Conservation (phyloP, 2,329 filamentous ascomycete genomes). For the Venturia asperata region DNA sequence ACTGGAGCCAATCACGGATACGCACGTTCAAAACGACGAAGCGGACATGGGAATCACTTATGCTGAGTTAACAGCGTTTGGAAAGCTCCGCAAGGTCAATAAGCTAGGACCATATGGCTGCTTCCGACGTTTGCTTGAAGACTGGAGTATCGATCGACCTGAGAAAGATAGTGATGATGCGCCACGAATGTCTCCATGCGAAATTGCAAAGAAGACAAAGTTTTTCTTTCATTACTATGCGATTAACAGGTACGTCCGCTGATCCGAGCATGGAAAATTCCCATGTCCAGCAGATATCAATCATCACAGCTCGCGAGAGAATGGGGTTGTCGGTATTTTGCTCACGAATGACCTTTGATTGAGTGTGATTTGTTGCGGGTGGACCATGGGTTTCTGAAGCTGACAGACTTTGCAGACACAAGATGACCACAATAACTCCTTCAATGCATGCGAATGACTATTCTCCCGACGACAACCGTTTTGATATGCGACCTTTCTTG, state of each 20-base stretch:
- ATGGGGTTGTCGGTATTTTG: no score
- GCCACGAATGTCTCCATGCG: slow-evolving; percentile 39
- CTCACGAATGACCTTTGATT: no score
- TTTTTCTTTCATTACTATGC: slow-evolving; percentile 46
- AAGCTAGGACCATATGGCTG: slow-evolving; percentile 50
- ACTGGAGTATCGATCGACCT: slow-evolving; percentile 33
- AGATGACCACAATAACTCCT: slow-evolving; percentile 28
- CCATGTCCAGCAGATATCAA: no score
- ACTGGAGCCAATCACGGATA: slow-evolving; percentile 57
- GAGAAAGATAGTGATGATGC: slow-evolving; percentile 28
- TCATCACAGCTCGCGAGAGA: no score
- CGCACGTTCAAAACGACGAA: slow-evolving; percentile 54
- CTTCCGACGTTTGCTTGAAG: slow-evolving; percentile 46
- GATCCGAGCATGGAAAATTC: background rate
- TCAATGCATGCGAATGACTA: slow-evolving; percentile 38
- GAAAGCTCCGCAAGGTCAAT: slow-evolving; percentile 47
- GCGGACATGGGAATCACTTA: slow-evolving; percentile 47
- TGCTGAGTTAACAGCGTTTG: slow-evolving; percentile 47
- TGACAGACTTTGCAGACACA: slow-evolving; percentile 41
- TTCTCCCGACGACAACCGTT: slow-evolving; percentile 51
- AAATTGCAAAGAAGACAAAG: background rate
- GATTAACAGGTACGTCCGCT: slow-evolving; percentile 42
- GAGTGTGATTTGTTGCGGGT: no score
- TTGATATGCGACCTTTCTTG: slow-evolving; percentile 50
- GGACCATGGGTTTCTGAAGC: background rate